A percentile compares a stretch with the other conserved stretches of the same genome.
phyloP scores from a whole-genome alignment of 371 early-diverging fungal genomes.

The Mortierella sp. region DNA sequence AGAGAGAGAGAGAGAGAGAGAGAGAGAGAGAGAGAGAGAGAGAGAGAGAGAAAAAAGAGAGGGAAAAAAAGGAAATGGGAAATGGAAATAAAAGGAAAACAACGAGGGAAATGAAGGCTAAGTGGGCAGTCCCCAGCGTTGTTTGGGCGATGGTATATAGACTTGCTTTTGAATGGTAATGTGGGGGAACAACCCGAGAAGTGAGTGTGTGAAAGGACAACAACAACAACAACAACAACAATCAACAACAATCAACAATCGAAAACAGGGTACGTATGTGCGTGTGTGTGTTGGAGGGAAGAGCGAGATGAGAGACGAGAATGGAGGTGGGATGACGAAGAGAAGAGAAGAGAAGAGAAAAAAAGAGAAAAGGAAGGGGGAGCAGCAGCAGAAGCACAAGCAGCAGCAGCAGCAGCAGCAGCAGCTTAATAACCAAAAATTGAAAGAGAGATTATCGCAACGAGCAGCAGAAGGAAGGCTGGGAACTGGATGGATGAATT shows the following conservation, averaged over 20 bases:
- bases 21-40: conserved; percentile 10
- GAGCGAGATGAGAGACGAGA: background rate
- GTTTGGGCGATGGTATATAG: conserved; percentile 17
- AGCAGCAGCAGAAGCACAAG: too few relatives aligned
- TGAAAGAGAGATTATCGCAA: background rate
- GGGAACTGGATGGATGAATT: background rate
- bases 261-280: conserved; percentile 2
- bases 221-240: too few relatives aligned
- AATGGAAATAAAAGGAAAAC: too few relatives aligned
- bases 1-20: too few relatives aligned
- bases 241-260: conserved; percentile 1
- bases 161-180: too few relatives aligned
- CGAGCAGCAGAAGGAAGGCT: background rate
- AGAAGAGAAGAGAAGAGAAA: background rate
- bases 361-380: background rate
- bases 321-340: background rate
- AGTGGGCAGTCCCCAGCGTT: conserved; percentile 16
- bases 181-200: too few relatives aligned
- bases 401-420: background rate
- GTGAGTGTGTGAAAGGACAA: too few relatives aligned
- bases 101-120: conserved; percentile 18
- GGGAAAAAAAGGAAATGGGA: background rate
- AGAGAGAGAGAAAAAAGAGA: background rate
- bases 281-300: background rate
- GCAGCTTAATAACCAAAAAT: background rate